Conservation (phyloP, 768 basidiomycete genomes). For the Thelephora aurantiotincta region DNA sequence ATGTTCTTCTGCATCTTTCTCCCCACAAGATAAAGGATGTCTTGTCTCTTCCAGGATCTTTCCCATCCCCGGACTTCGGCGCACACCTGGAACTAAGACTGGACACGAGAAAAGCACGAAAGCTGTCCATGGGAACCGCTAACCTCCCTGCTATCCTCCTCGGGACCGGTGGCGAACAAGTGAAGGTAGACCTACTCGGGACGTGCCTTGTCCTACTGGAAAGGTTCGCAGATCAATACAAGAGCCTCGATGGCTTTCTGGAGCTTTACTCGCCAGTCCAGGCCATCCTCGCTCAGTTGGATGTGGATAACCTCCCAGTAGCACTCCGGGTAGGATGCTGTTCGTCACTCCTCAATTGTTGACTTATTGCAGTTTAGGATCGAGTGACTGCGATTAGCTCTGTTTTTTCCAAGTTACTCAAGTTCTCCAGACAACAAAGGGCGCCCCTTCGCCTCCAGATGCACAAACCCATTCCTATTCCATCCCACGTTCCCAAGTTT, state of each 20-base stretch:
- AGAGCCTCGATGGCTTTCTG: slow-evolving; percentile 66
- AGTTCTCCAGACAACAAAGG: slow-evolving; percentile 59
- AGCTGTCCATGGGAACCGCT: slow-evolving; percentile 14
- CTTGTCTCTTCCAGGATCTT: slow-evolving; percentile 45
- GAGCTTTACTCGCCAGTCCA: slow-evolving; percentile 69
- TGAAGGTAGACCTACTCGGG: slow-evolving; percentile 59
- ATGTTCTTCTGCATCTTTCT: slow-evolving; percentile 56
- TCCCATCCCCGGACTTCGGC: slow-evolving; percentile 59
- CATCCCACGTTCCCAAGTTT: slow-evolving; percentile 89
- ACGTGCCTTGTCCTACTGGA: slow-evolving; percentile 49
- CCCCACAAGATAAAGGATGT: slow-evolving; percentile 39
- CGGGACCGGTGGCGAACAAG: slow-evolving; percentile 30
- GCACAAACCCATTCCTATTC: slow-evolving; percentile 94
- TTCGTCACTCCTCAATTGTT: slow-evolving; percentile 1
- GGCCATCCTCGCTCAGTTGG: slow-evolving; percentile 39
- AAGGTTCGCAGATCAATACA: slow-evolving; percentile 63
- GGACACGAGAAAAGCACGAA: slow-evolving; percentile 23
- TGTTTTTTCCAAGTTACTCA: slow-evolving; percentile 46
- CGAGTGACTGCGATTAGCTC: slow-evolving; percentile 31
- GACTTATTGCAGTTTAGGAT: neutral
- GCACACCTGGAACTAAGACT: slow-evolving; percentile 30
- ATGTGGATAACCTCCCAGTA: slow-evolving; percentile 30
- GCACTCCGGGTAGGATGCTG: slow-evolving; percentile 37
- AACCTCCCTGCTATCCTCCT: slow-evolving; percentile 22
- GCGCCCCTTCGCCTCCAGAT: slow-evolving; percentile 74